Evolutionary conservation across 1,284 basidiomycete genomes (phyloP), one percentile per base, ranked within the genome.

Genomic region (Heimioporus punctisporus): DNA sequence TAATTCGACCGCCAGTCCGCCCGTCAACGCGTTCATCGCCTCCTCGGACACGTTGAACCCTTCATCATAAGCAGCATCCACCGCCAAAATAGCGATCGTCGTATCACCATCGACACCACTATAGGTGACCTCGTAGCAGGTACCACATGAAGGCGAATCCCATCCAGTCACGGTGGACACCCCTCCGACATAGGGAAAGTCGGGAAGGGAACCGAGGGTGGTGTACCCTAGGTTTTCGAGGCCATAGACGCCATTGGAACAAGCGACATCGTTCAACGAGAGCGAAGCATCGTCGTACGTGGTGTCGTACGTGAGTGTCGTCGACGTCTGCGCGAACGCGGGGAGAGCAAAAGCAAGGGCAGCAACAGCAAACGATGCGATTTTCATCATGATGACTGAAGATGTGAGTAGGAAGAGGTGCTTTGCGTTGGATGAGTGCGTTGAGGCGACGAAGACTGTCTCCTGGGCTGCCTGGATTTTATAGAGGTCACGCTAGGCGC

Each of bases 171-270:
- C 65, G 23, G 70, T 73, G 30, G 62, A 62, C 9, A 72, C 74
- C n/a, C 76, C 82, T 19, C 80, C 83, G 60, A 84, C 5, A 60
- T 75, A 66, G 82, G 82, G 70, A 77, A 85, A 28, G 52, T 66
- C 4, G 27, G 80, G 79, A 45, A 85, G 71, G 31, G 72, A 71
- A 10, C 72, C 72, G 61, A 84, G 78, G 28, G 75, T 82, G 28
- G 65, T 69, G 66, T 70, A 83, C 7, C 75, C 74, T 34, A 72
- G 71, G 52, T 70, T 74, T 39, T 73, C 30, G 51, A 84, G 74
- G 19, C 70, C 72, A 37, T 74, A 42, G 21, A 25, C 6, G 8
- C 79, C 80, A 50, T 81, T 68, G 4, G 83, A 84, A 64, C 83
- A 84, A 6, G 81, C 74, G 52, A 81, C 72, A 28, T 49, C 64